Base-by-base conservation (phyloP, 2,329 filamentous ascomycete genomes). In the Helotiales sp. region DNA sequence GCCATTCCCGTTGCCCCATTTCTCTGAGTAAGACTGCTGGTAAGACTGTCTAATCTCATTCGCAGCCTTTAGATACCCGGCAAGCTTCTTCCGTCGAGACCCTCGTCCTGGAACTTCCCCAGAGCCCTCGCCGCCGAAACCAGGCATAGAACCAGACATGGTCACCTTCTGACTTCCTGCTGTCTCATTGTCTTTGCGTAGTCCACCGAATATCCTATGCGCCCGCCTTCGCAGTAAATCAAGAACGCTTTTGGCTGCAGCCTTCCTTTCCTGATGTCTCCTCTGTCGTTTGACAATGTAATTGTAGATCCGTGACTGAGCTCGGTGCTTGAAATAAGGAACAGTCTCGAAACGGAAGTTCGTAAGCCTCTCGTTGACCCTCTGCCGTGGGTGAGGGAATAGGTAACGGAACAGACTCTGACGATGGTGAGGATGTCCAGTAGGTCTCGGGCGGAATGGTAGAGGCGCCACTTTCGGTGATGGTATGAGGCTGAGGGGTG, bases 261-360 rank as follows among this genome's bases (percentile, higher is more conserved):
- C 71, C 60, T 67, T 68, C 70, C 77, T 76, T 63, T 80, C 76
- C 64, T 75, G 73, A 60, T 81, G 78, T 65, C 76, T 81, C 48
- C 75, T 78, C 73, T 91, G 87, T 51, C 83, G 82, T 65, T 80
- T 79, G 61, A 93, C 76, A 56, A 96, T 79, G 62, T 87, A 90
- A 46, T 81, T 81, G 71, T 95, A 96, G 63, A 96, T 85, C 55
- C 86, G 84, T 34, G 87, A 87, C 74, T 96, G 91, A 8, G 90
- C 76, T 53, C 81, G 79, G 70, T 87, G 84, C 68, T 88, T 89
- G 67, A 90, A 81, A 51, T 80, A 77, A 12, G 91, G 90, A 24
- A 96, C 74, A 5, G 84, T 90, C 66, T 92, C 85, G 80, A 91
- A 83, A 62, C 85, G 89, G 72, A 96, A 85, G 64, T 81, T 78